Evolutionary conservation across 2,329 filamentous ascomycete species (phyloP).

Genomic region (Sporothrix phasma): DNA sequence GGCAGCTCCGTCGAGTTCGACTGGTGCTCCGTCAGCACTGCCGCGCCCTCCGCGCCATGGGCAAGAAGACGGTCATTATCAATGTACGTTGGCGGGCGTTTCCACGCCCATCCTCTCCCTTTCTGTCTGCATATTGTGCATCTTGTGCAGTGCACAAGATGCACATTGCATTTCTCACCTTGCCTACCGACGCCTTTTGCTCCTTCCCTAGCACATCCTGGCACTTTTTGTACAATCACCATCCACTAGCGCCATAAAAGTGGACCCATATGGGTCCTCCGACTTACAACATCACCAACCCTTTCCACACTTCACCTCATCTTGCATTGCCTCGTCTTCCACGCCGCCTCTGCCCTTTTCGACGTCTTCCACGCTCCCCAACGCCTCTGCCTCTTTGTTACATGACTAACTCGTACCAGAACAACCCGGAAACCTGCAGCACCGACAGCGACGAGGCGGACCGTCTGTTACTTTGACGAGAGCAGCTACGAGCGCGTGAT

Average conservation of each 20-base stretch:
- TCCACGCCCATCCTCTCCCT: no score
- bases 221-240: no score
- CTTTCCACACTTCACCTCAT: background rate
- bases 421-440: slow-evolving; percentile 66
- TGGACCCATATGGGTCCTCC: background rate
- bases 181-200: no score
- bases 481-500: slow-evolving; percentile 94
- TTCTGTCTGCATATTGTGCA: no score
- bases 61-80: slow-evolving; percentile 97
- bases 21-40: slow-evolving; percentile 92
- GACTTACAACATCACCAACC: background rate
- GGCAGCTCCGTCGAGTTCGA: slow-evolving; percentile 97
- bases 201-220: background rate
- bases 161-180: no score
- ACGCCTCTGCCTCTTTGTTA: background rate
- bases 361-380: background rate
- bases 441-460: slow-evolving; percentile 89
- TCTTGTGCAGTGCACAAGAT: no score
- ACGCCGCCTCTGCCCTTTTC: no score
- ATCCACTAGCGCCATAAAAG: background rate
- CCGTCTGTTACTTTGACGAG: slow-evolving; percentile 92
- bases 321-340: background rate
- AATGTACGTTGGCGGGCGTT: slow-evolving; percentile 52
- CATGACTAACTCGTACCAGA: slow-evolving; percentile 30
- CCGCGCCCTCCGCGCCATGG: slow-evolving; percentile 74